Percentiles rank a stretch among this genome's conserved stretches.
phyloP scores from a whole-genome alignment of 768 basidiomycete species.

The Suillus tomentosus region DNA sequence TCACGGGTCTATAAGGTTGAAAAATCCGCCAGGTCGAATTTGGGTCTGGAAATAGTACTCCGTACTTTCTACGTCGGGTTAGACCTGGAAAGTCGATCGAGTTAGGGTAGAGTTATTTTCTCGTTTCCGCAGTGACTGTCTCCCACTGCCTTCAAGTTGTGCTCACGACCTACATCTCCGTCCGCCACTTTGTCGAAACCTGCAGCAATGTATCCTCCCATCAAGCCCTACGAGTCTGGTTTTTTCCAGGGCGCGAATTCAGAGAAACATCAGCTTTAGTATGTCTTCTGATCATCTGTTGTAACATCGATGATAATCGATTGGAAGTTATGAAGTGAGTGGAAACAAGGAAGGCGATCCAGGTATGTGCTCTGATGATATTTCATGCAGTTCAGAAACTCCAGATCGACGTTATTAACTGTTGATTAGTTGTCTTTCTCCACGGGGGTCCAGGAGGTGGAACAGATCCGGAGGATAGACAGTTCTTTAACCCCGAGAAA shows the following conservation, averaged over 20 bases:
- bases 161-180: neutral
- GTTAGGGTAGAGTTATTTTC: no score
- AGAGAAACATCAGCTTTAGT: slow-evolving; percentile 73
- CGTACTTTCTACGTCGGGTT: no score
- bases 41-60: no score
- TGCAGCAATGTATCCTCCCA: slow-evolving; percentile 62
- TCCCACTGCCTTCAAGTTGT: neutral
- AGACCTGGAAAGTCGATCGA: no score
- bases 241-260: slow-evolving; percentile 59
- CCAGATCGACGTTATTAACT: neutral
- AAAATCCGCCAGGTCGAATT: no score
- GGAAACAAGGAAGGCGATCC: slow-evolving; percentile 78
- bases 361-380: slow-evolving; percentile 41
- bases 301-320: slow-evolving; percentile 9
- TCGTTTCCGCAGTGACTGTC: no score
- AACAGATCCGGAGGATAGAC: slow-evolving; percentile 61
- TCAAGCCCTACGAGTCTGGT: slow-evolving; percentile 65
- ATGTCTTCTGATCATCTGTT: slow-evolving; percentile 28
- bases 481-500: slow-evolving; percentile 82
- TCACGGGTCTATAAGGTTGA: no score
- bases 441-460: slow-evolving; percentile 89
- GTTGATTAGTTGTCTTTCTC: slow-evolving; percentile 68
- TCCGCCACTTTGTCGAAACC: neutral
- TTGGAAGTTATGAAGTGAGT: slow-evolving; percentile 72
- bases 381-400: slow-evolving; percentile 5